Base-by-base conservation (phyloP, 352 stramenopile species). In the Blastocystis sp. region DNA sequence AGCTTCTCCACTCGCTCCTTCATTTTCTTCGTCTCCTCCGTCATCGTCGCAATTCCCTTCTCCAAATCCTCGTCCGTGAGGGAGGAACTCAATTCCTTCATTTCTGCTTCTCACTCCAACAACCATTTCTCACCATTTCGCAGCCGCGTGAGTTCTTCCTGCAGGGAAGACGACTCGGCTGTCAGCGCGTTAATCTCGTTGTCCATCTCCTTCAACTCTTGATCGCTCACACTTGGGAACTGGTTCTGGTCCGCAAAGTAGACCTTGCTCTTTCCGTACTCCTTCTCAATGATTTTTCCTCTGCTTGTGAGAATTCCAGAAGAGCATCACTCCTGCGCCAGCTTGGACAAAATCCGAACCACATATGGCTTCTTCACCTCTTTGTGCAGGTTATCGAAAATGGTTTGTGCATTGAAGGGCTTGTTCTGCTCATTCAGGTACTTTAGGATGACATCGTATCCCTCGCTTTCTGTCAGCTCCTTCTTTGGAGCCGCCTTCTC, bases 401-500 rank as follows among this genome's bases (percentile, higher is more conserved):
- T 84, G 52, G 74, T 84, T 43, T 69, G 74, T 38, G 52, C 52
- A 52, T 68, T 84, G 57, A 84, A 84, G 1, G 74, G 74, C 57
- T 84, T 84, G 74, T 84, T 84, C 52, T 84, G 74, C 40, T 84
- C 74, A 28, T 84, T 84, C 52, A 84, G 54, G 28, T 84, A 84
- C 57, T 52, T 9, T 28, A 84, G 34, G 17, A 84, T 19, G 14
- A 84, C 74, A 48, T 43, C 54, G 57, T 84, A 84, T 10, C 74
- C 74, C 28, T 84, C n/a, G n/a, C 66, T 68, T 48, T 68, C 74
- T 68, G 74, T 84, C 3, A 68, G 24, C 28, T 84, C 74, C 74
- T 84, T 84, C 34, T 84, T 84, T 21, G 38, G 11, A 17, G 6
- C 48, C 7, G 21, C 57, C 34, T 66, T 84, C 11, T 84, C 71